phyloP scores from a whole-genome alignment of 2,329 filamentous ascomycete genomes.

The Grosmannia serpens region DNA sequence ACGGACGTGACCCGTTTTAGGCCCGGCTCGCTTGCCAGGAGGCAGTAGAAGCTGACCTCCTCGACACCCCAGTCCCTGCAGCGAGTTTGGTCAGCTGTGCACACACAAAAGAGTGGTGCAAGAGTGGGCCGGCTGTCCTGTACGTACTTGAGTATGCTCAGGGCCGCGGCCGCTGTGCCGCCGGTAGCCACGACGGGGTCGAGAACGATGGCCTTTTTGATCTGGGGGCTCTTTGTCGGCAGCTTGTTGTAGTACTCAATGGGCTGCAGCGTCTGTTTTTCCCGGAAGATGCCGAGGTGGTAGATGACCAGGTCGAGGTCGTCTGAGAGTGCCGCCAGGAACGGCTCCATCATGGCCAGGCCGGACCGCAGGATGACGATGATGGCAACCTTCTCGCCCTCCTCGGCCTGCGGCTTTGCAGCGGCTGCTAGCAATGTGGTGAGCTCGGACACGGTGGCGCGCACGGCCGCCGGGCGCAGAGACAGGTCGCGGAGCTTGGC shows the following conservation, averaged over 20 bases:
- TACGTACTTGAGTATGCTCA: conserved; percentile 53
- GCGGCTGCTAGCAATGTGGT: conserved; percentile 74
- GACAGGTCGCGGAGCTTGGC: conserved; percentile 53
- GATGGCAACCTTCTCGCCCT: conserved; percentile 56
- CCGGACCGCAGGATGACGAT: conserved; percentile 88
- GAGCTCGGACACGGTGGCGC: conserved; percentile 70
- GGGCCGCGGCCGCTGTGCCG: conserved; percentile 76
- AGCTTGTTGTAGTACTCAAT: conserved; percentile 98
- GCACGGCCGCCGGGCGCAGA: conserved; percentile 63
- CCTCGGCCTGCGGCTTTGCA: conserved; percentile 44
- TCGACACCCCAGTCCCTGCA: conserved; percentile 73
- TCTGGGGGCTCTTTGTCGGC: conserved; percentile 50
- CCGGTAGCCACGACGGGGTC: conserved; percentile 92
- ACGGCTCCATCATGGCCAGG: conserved; percentile 71
- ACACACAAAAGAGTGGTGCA: background rate
- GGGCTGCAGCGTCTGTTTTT: conserved; percentile 71
- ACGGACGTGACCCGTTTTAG: conserved; percentile 57
- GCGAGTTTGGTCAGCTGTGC: background rate
- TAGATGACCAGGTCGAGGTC: conserved; percentile 62
- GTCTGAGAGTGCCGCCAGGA: conserved; percentile 72
- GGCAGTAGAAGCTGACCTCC: conserved; percentile 61
- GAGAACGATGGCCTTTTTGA: conserved; percentile 58
- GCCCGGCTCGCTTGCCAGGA: conserved; percentile 62
- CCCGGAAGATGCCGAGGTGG: conserved; percentile 89
- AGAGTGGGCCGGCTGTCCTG: too few relatives aligned